Conservation (phyloP, 1,139 yeast species). For the Debaryomyces sp. region DNA sequence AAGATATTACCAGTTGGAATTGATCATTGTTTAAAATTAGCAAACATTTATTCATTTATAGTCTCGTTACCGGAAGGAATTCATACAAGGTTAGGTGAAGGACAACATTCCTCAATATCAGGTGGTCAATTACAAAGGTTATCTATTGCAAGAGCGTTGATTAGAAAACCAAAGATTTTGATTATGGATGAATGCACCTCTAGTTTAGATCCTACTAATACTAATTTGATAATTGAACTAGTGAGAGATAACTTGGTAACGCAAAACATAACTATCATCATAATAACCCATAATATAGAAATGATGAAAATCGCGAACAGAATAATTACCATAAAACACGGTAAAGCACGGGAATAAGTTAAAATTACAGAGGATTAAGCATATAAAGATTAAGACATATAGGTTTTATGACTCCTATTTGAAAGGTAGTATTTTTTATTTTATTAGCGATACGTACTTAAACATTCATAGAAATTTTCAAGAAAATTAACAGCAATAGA, state of each 20-base stretch:
- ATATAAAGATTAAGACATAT: background rate
- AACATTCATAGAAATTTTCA: background rate
- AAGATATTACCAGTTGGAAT: conserved; percentile 38
- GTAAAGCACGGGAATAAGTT: conserved; percentile 26
- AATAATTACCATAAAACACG: conserved; percentile 45
- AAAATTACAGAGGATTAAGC: conserved; percentile 38
- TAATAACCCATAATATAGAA: conserved; percentile 62
- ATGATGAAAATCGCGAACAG: conserved; percentile 55
- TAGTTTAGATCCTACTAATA: conserved; percentile 65
- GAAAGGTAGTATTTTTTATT: background rate
- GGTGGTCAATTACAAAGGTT: conserved; percentile 84
- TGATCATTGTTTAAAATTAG: conserved; percentile 40
- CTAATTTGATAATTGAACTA: conserved; percentile 41
- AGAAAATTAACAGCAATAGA: background rate
- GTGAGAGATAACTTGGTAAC: conserved; percentile 38
- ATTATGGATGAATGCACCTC: conserved; percentile 83
- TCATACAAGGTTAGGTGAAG: conserved; percentile 58
- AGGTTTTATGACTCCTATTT: background rate
- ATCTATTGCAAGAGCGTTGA: conserved; percentile 72
- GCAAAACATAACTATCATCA: conserved; percentile 39
- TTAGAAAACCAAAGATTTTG: conserved; percentile 62
- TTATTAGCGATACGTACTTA: conserved; percentile 2
- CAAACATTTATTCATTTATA: conserved; percentile 56
- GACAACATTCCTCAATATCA: conserved; percentile 52
- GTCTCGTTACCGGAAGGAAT: conserved; percentile 56